These are phyloP conservation scores for Spergularia marina DNA, from an alignment of 148 eudicot genomes.

Conservation along the genomic window DNA sequence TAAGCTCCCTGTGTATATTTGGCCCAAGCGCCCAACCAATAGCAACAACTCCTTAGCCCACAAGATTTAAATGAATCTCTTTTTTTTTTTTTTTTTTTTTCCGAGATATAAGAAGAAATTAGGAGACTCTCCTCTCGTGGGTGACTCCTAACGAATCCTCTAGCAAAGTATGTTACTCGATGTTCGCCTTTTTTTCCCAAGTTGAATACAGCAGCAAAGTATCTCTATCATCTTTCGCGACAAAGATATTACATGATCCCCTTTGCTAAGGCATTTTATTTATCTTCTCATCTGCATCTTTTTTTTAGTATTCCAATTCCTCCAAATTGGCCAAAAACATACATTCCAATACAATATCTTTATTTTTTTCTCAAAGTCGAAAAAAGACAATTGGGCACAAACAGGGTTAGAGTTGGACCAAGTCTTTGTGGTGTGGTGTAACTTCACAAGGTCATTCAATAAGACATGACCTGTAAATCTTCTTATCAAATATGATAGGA, in stretches of 20 bases:
- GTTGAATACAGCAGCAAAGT: conserved; percentile 23
- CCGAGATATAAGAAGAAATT: no score
- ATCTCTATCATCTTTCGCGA: conserved; percentile 26
- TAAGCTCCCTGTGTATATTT: conserved; percentile 14
- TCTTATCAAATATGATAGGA: conserved; percentile 25
- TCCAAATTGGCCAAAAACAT: conserved; percentile 8
- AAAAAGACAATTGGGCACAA: conserved; percentile 6
- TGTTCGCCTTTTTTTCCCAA: conserved; percentile 13
- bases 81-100: not conserved
- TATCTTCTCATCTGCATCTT: conserved; percentile 24
- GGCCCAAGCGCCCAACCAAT: conserved; percentile 16
- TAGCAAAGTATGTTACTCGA: no score
- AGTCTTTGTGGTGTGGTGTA: not conserved
- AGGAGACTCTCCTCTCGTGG: no score
- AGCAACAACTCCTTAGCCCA: conserved; percentile 25
- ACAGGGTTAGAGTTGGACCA: conserved; percentile 14
- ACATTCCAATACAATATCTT: not conserved
- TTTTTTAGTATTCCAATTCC: conserved; percentile 6
- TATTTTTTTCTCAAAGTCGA: not conserved
- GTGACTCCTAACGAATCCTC: no score
- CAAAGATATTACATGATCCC: conserved; percentile 28
- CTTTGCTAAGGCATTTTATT: conserved; percentile 22
- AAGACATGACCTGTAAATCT: conserved; percentile 1
- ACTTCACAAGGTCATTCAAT: not conserved
- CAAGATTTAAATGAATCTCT: conserved; percentile 24